A percentile compares a stretch with the other conserved stretches of the same genome.
Evolutionary conservation across 2,329 filamentous ascomycete genomes (phyloP).

Genomic region (Pseudocercospora macadamiae): DNA sequence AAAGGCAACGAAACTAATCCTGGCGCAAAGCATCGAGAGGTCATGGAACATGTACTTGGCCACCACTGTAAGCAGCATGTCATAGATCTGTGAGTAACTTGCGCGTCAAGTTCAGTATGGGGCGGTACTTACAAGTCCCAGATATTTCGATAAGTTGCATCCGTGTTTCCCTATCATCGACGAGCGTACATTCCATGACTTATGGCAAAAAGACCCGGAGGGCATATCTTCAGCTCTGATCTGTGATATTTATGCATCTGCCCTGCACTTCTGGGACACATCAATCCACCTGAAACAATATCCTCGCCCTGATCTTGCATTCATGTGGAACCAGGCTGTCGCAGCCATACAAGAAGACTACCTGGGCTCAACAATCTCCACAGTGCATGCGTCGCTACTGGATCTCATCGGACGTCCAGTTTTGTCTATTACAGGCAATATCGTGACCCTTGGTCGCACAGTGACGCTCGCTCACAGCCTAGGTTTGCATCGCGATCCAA

Average conservation of each 20-base stretch:
- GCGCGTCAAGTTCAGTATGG: not conserved
- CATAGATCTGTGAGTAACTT: conserved; percentile 42
- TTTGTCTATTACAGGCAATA: conserved; percentile 50
- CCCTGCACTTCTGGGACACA: conserved; percentile 42
- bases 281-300: conserved; percentile 42
- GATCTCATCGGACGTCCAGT: conserved; percentile 48
- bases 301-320: conserved; percentile 43
- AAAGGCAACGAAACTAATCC: conserved; percentile 35
- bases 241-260: conserved; percentile 45
- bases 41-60: conserved; percentile 46
- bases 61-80: conserved; percentile 43
- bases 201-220: conserved; percentile 40
- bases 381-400: conserved; percentile 43
- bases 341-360: conserved; percentile 48
- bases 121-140: not conserved
- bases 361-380: conserved; percentile 44
- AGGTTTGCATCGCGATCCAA: conserved; percentile 59
- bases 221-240: conserved; percentile 42
- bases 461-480: conserved; percentile 59
- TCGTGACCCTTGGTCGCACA: conserved; percentile 57
- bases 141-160: conserved; percentile 47
- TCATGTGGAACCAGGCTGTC: conserved; percentile 48
- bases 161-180: conserved; percentile 46
- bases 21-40: conserved; percentile 44
- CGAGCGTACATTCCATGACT: conserved; percentile 40